Evolutionary conservation across 2,329 filamentous ascomycete species (phyloP).

Genomic region (Aureobasidium sp.): DNA sequence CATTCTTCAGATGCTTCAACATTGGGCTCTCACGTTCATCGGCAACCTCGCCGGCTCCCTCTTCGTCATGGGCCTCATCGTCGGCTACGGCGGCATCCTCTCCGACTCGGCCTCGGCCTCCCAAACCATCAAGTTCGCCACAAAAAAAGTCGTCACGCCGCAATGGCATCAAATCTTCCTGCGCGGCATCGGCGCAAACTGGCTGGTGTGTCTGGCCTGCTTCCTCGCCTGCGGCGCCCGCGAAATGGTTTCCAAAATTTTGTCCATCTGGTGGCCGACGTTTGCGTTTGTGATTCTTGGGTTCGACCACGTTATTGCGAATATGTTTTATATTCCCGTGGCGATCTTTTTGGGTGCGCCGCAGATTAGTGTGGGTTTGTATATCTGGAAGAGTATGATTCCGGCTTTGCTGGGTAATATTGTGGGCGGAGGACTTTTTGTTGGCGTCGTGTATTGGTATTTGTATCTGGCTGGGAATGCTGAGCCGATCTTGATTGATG

Average conservation of each 20-base stretch:
- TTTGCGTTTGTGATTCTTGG: conserved; percentile 44
- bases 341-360: conserved; percentile 45
- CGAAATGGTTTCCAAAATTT: conserved; percentile 47
- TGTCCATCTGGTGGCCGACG: conserved; percentile 51
- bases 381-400: conserved; percentile 53
- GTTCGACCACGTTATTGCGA: conserved; percentile 52
- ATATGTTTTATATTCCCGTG: conserved; percentile 43
- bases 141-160: conserved; percentile 43
- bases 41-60: conserved; percentile 29
- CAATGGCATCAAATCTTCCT: conserved; percentile 49
- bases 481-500: conserved; percentile 9
- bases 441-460: conserved; percentile 46
- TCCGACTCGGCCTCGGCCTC: conserved; percentile 35
- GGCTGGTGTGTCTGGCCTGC: conserved; percentile 48
- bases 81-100: conserved; percentile 27
- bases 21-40: conserved; percentile 28
- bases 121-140: conserved; percentile 41
- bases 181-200: conserved; percentile 41
- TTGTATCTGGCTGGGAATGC: conserved; percentile 22
- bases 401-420: conserved; percentile 49
- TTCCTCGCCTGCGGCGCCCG: conserved; percentile 44
- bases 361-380: conserved; percentile 41
- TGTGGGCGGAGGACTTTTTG: conserved; percentile 47
- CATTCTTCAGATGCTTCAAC: conserved; percentile 22
- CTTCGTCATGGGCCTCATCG: conserved; percentile 27